Evolutionary conservation across 306 rosid genomes (phyloP).

Genomic region (Medicago ruthenica): DNA sequence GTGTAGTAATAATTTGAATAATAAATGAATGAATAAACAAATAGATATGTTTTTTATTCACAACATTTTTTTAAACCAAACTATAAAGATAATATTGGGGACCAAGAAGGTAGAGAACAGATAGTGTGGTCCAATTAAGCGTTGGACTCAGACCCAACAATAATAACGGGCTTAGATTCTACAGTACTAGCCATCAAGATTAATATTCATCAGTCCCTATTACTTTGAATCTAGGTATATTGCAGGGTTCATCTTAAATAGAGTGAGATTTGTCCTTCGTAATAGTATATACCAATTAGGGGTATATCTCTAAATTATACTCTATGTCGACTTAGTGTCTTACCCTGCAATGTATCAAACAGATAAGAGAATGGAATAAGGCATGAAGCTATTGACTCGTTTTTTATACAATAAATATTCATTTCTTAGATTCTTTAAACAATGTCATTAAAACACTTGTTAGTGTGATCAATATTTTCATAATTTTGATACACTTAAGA

Average conservation of each 20-base stretch:
- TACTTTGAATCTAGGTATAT: constrained; percentile 39
- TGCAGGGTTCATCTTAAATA: constrained; percentile 43
- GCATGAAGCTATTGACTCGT: constrained; percentile 35
- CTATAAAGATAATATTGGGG: constrained; percentile 41
- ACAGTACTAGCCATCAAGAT: constrained; percentile 10
- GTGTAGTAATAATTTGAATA: not conserved
- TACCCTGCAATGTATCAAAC: constrained; percentile 36
- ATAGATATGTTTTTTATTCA: not conserved
- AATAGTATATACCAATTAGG: constrained; percentile 48
- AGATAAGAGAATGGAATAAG: constrained; percentile 47
- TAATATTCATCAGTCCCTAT: constrained; percentile 30
- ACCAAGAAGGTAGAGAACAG: constrained; percentile 40
- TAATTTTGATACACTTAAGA: too few relatives aligned
- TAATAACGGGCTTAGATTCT: constrained; percentile 36
- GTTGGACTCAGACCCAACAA: constrained; percentile 52
- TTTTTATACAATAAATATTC: too few relatives aligned
- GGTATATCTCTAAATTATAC: constrained; percentile 40
- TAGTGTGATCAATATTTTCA: too few relatives aligned
- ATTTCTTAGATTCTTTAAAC: too few relatives aligned
- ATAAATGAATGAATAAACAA: too few relatives aligned
- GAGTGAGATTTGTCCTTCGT: constrained; percentile 46
- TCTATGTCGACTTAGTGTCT: constrained; percentile 26
- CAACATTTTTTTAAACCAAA: constrained; percentile 29
- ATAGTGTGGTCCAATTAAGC: constrained; percentile 47
- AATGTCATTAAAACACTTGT: too few relatives aligned